Conservation (phyloP, 306 rosid genomes). For the Inga oerstediana region DNA sequence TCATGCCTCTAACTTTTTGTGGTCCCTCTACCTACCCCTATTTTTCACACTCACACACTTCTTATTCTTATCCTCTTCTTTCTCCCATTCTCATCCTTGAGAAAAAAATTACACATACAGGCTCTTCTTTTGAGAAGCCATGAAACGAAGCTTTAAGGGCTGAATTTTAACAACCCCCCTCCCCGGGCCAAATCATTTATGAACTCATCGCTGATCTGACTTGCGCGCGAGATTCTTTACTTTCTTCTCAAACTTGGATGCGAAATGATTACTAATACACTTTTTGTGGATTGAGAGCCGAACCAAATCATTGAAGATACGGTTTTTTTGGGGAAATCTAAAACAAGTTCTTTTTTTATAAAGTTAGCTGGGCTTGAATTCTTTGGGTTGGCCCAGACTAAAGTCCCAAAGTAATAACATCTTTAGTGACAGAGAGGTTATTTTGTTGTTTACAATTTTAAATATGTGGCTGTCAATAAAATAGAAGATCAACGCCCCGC, state of each 20-base stretch:
- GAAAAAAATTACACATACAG: not conserved
- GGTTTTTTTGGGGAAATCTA: too few relatives aligned
- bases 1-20: not conserved
- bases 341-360: too few relatives aligned
- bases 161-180: not conserved
- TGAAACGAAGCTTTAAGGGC: not conserved
- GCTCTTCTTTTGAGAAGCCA: not conserved
- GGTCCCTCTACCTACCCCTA: not conserved
- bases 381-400: not conserved
- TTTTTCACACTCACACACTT: not conserved
- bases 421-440: too few relatives aligned
- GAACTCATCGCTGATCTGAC: not conserved
- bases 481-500: too few relatives aligned
- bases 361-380: not conserved
- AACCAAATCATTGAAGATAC: too few relatives aligned
- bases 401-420: not conserved
- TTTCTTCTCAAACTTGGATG: not conserved
- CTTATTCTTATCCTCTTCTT: not conserved
- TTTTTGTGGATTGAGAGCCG: not conserved
- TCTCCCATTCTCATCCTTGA: not conserved
- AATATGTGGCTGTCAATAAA: too few relatives aligned
- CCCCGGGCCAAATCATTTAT: too few relatives aligned
- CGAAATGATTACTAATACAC: not conserved
- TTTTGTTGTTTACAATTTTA: too few relatives aligned
- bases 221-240: not conserved